phyloP scores from a whole-genome alignment of 352 stramenopile species.

The Aphanomyces stellatus region DNA sequence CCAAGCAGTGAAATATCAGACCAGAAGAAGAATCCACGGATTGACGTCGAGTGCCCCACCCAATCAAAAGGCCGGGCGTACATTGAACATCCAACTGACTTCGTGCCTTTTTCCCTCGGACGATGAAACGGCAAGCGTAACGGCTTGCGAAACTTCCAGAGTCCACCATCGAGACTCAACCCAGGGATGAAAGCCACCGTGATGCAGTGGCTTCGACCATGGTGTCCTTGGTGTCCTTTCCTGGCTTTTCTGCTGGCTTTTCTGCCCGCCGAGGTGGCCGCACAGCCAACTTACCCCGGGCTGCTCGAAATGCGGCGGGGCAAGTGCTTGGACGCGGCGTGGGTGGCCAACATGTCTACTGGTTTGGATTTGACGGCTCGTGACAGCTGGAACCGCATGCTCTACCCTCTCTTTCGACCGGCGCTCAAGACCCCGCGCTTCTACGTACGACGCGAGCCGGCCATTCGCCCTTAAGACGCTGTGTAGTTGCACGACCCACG shows the following conservation, averaged over 20 bases:
- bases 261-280: neutral
- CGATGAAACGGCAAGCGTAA: too few relatives aligned
- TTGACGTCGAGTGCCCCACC: neutral
- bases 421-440: neutral
- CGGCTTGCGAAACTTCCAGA: too few relatives aligned
- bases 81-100: neutral
- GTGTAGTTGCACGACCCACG: conserved; percentile 7
- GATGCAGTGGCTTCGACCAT: too few relatives aligned
- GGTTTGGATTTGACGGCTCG: neutral
- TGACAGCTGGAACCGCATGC: neutral
- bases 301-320: neutral
- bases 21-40: neutral
- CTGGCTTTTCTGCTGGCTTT: neutral
- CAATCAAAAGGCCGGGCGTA: neutral
- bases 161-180: too few relatives aligned
- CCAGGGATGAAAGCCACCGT: too few relatives aligned
- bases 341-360: neutral
- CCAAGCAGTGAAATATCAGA: neutral
- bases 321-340: neutral
- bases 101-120: too few relatives aligned
- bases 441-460: neutral
- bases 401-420: neutral
- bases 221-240: neutral
- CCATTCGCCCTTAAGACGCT: neutral
- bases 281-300: neutral